Evolutionary conservation across 2,329 filamentous ascomycete species (phyloP), one percentile per base, ranked within the genome.

Genomic region (Sarocladium brachiariae): DNA sequence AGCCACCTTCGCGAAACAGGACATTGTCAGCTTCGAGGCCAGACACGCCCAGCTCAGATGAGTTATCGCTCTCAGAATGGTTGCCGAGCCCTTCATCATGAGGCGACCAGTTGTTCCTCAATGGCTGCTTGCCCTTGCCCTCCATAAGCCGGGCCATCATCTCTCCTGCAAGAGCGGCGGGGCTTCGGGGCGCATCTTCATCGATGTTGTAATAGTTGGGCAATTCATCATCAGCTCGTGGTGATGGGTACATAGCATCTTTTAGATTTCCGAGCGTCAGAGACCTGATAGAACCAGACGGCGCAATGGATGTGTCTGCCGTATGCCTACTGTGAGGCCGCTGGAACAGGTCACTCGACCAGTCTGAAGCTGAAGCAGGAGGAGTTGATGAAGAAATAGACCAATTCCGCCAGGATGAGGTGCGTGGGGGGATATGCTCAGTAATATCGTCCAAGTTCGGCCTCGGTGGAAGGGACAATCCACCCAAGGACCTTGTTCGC

Each of bases 321-420:
- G 73, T 75, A 43, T 75, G 72, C 4, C 67, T 66, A 0, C 72
- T 74, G 18, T 64, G 60, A 0, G 71, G 69, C 4, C 67, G 58
- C 1, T 57, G 60, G 33, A 69, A 71, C 1, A 60, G 61, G 19
- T 70, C 72, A 52, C 67, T 71, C 1, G 70, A 72, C 60, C 66
- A 45, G 56, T 65, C 25, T 61, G 58, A 58, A 63, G 49, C 69
- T 59, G 1, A 71, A 73, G 2, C 70, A 65, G 13, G 69, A 58
- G 1, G 70, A 70, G 58, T 61, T 67, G 4, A 65, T 41, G 59
- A 70, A 61, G 49, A 65, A 64, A 19, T 64, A 58, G 4, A 65
- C 55, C 3, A 35, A 23, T 53, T 49, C 16, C 35, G 24, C 19
- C 31, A 13, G 9, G 53, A 51, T 14, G 48, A 49, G 11, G 23